A percentile compares a stretch with the other conserved stretches of the same genome.
Conservation (phyloP, 768 basidiomycete genomes). For the Trametes villosa region DNA sequence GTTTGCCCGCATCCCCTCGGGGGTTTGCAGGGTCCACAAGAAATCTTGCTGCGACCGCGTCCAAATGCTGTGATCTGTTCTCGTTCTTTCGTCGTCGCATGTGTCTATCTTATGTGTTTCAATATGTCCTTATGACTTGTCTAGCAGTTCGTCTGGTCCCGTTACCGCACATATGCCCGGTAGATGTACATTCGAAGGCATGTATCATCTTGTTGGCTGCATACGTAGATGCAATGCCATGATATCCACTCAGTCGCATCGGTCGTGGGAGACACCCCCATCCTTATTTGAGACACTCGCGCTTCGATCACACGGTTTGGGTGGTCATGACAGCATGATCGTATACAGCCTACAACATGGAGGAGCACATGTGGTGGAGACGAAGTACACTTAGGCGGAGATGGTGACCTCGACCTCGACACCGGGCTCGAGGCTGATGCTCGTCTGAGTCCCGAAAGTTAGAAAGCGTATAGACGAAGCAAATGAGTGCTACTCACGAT, state of each 20-base stretch:
- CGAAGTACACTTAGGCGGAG: slow-evolving; percentile 54
- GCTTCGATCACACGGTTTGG: not conserved
- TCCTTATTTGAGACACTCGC: no score
- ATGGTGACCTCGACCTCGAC: slow-evolving; percentile 99
- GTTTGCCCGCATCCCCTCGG: not conserved
- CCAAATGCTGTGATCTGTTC: slow-evolving; percentile 25
- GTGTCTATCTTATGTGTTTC: slow-evolving; percentile 28
- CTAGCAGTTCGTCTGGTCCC: slow-evolving; percentile 14
- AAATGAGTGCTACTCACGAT: slow-evolving; percentile 69
- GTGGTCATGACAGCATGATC: slow-evolving; percentile 9
- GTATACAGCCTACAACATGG: slow-evolving; percentile 22
- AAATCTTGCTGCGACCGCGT: slow-evolving; percentile 10
- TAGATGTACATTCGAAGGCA: slow-evolving; percentile 13
- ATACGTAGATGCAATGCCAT: slow-evolving; percentile 8
- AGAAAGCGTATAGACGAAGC: not conserved
- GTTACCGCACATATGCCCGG: not conserved
- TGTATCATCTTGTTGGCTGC: slow-evolving; percentile 5
- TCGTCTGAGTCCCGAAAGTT: slow-evolving; percentile 61
- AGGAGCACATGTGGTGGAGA: slow-evolving; percentile 7
- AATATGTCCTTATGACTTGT: slow-evolving; percentile 20
- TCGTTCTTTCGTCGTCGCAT: slow-evolving; percentile 14
- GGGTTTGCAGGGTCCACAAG: not conserved
- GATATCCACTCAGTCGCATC: not conserved
- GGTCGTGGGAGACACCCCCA: not conserved
- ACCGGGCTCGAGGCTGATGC: slow-evolving; percentile 98